Evolutionary conservation across 306 rosid genomes (phyloP), one percentile per base, ranked within the genome.

Genomic region (Acacia confusa): DNA sequence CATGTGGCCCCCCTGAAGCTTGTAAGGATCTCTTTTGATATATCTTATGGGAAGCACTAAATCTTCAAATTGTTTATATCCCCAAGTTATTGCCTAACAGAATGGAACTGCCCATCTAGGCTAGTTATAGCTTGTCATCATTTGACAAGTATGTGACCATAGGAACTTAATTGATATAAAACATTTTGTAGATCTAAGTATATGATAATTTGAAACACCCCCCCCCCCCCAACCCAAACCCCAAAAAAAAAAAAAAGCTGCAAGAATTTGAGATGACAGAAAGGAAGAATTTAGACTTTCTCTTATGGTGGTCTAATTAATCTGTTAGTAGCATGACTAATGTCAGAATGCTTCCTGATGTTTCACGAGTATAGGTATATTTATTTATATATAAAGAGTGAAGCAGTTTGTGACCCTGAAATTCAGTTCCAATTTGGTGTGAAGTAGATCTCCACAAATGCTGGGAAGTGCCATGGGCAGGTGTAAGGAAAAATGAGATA

Each of bases 1-100:
- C 98, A 92, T 73, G 89, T 93, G 85, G 99, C 99, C 87, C 98
- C 99, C 83, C 86, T 92, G 43, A 93, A 95, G 88, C 98, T 95
- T 83, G 99, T 93, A 88, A 34, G 89, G 30, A 76, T 84, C 75
- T 77, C 58, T 65, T 36, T 36, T 36, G 40, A 36, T 36, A 61
- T 69, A 60, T 84, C 81, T 69, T 45, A 17, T 32, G n/a, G 66
- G 53, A 74, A 81, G 52, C 17, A 55, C n/a, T 72, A 72, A 70
- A 45, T 55, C 20, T 74, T 74, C 43, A 70, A 32, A 27, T 78
- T 24, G 36, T 50, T 78, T 45, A 63, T 64, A 20, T 47, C 41
- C 41, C 27, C 8, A n/a, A 69, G 43, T 65, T 10, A 57, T 73
- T 61, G 32, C 64, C 64, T 85, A 38, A 41, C 22, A 58, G 79